phyloP scores from a whole-genome alignment of 306 rosid species.

The Argentina anserina region DNA sequence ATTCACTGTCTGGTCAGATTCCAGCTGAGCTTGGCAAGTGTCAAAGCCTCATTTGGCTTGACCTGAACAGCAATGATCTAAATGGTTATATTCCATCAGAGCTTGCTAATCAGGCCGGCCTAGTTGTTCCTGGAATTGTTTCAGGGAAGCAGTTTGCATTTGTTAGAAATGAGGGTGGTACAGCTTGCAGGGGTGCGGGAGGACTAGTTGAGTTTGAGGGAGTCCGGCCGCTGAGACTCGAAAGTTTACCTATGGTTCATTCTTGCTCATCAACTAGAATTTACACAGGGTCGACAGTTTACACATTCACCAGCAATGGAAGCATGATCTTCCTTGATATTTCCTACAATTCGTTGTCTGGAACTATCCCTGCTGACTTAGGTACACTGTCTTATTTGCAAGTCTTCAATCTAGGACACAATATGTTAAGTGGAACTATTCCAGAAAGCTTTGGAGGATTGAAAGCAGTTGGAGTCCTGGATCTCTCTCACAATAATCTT shows the following conservation, averaged over 20 bases:
- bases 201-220: slow-evolving; percentile 70
- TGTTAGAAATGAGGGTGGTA: slow-evolving; percentile 77
- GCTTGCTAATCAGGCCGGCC: slow-evolving; percentile 61
- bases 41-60: slow-evolving; percentile 63
- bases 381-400: slow-evolving; percentile 54
- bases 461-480: slow-evolving; percentile 57
- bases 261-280: slow-evolving; percentile 64
- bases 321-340: slow-evolving; percentile 70
- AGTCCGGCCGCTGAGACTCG: slow-evolving; percentile 47
- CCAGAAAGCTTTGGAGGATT: slow-evolving; percentile 65
- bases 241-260: slow-evolving; percentile 56
- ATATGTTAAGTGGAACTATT: slow-evolving; percentile 49
- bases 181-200: slow-evolving; percentile 77
- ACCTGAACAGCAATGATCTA: slow-evolving; percentile 54
- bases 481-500: slow-evolving; percentile 65
- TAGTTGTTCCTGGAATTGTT: slow-evolving; percentile 50
- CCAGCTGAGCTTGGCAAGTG: slow-evolving; percentile 68
- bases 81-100: slow-evolving; percentile 50
- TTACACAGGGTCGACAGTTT: slow-evolving; percentile 59
- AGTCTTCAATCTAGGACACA: slow-evolving; percentile 72
- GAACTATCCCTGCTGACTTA: slow-evolving; percentile 44
- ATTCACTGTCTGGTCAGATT: slow-evolving; percentile 60
- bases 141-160: slow-evolving; percentile 77
- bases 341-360: slow-evolving; percentile 61
- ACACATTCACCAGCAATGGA: slow-evolving; percentile 51